These are phyloP conservation scores for Plantago major DNA, from an alignment of 257 asterid genomes.

Conservation along the genomic window DNA sequence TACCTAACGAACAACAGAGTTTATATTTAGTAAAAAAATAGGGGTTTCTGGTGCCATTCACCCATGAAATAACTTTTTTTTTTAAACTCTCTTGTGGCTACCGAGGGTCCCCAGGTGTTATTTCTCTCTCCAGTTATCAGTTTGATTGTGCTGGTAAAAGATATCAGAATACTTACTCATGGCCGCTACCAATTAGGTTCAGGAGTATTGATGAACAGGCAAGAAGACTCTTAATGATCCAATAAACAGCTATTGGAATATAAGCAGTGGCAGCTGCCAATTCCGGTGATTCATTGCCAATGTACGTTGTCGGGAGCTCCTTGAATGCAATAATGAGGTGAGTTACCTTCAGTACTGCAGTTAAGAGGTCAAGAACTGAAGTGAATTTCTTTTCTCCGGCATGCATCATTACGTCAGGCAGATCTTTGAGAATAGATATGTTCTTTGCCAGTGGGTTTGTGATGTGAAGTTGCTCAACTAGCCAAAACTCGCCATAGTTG, in stretches of 20 bases:
- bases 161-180: slow-evolving; percentile 45
- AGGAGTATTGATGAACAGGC: slow-evolving; percentile 52
- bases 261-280: slow-evolving; percentile 32
- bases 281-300: slow-evolving; percentile 34
- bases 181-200: slow-evolving; percentile 66
- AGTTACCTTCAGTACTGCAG: slow-evolving; percentile 29
- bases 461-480: slow-evolving; percentile 41
- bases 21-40: background rate
- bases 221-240: slow-evolving; percentile 62
- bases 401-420: slow-evolving; percentile 28
- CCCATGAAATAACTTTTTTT: too few species aligned
- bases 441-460: slow-evolving; percentile 39
- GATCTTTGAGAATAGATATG: slow-evolving; percentile 52
- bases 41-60: too few species aligned
- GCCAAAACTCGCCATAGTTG: slow-evolving; percentile 72
- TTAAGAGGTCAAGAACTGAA: slow-evolving; percentile 32
- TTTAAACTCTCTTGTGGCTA: too few species aligned
- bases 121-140: too few species aligned
- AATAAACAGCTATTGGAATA: slow-evolving; percentile 63
- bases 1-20: slow-evolving; percentile 29
- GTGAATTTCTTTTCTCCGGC: slow-evolving; percentile 34
- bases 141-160: background rate
- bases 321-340: slow-evolving; percentile 40
- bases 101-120: too few species aligned
- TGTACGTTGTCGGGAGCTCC: slow-evolving; percentile 43